Conservation (phyloP, 2,329 filamentous ascomycete species). For the Didymella exigua region DNA sequence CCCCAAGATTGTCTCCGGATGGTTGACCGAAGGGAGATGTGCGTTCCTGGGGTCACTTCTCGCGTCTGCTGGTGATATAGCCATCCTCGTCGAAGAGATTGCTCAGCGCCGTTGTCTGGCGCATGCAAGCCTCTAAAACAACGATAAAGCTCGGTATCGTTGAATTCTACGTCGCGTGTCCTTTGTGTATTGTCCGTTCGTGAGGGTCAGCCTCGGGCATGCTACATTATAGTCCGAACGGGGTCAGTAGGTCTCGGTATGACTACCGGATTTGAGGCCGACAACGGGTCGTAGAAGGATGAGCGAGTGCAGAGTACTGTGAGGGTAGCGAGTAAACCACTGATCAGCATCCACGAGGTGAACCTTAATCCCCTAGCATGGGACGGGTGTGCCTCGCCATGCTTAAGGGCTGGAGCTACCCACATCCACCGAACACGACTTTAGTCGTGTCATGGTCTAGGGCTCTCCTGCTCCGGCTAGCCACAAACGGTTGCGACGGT, state of each 20-base stretch:
- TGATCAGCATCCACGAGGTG: conserved; percentile 4
- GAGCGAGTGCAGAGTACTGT: background rate
- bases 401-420: conserved; percentile 6
- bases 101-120: background rate
- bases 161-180: background rate
- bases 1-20: conserved; percentile 37
- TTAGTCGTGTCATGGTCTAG: conserved; percentile 3
- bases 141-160: background rate
- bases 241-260: background rate
- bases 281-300: background rate
- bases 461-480: conserved; percentile 14
- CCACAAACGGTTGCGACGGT: background rate
- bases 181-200: background rate
- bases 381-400: conserved; percentile 11
- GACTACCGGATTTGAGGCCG: background rate
- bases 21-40: conserved; percentile 37
- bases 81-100: conserved; percentile 9
- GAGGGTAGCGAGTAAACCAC: conserved; percentile 3
- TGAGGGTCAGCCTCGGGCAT: background rate
- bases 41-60: conserved; percentile 34
- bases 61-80: conserved; percentile 16
- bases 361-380: conserved; percentile 10
- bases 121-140: background rate
- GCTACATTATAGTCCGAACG: conserved; percentile 1
- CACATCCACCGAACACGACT: background rate